Conservation (phyloP, 257 asterid genomes). For the Eucommia ulmoides region DNA sequence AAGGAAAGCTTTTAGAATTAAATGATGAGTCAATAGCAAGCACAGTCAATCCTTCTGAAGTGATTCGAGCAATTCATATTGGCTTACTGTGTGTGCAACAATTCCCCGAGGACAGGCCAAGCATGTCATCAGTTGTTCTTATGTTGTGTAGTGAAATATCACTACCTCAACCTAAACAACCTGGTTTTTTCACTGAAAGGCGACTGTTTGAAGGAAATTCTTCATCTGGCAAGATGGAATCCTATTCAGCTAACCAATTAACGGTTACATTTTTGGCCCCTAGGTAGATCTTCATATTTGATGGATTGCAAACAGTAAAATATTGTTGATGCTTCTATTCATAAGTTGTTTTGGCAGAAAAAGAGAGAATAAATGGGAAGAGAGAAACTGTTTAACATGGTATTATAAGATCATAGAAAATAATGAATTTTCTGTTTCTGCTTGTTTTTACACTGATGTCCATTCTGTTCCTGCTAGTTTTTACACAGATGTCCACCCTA, state of each 20-base stretch:
- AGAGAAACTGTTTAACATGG: too few relatives aligned
- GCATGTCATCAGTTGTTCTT: slow-evolving; percentile 21
- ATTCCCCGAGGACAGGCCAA: slow-evolving; percentile 23
- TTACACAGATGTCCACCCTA: too few relatives aligned
- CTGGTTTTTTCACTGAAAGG: slow-evolving; percentile 23
- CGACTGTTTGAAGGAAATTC: not conserved
- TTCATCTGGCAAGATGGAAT: not conserved
- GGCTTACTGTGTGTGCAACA: slow-evolving; percentile 31
- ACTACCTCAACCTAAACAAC: slow-evolving; percentile 21
- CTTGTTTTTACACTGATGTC: too few relatives aligned
- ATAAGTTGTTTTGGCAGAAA: too few relatives aligned
- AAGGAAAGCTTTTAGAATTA: slow-evolving; percentile 20
- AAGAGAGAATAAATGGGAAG: too few relatives aligned
- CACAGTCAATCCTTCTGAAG: slow-evolving; percentile 8
- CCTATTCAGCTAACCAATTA: slow-evolving; percentile 8
- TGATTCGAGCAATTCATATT: slow-evolving; percentile 21
- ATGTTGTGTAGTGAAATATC: slow-evolving; percentile 20
- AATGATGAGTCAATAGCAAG: slow-evolving; percentile 8
- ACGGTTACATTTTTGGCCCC: slow-evolving; percentile 9
- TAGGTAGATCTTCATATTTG: too few relatives aligned
- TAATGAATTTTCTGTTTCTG: too few relatives aligned
- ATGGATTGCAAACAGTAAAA: too few relatives aligned
- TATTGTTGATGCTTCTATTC: too few relatives aligned
- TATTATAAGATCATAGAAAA: too few relatives aligned
- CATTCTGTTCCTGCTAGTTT: too few relatives aligned